A percentile compares a stretch with the other conserved stretches of the same genome.
These are phyloP conservation scores for Xylariaceae sp. DNA, from an alignment of 2,329 filamentous ascomycete species.

Conservation along the genomic window DNA sequence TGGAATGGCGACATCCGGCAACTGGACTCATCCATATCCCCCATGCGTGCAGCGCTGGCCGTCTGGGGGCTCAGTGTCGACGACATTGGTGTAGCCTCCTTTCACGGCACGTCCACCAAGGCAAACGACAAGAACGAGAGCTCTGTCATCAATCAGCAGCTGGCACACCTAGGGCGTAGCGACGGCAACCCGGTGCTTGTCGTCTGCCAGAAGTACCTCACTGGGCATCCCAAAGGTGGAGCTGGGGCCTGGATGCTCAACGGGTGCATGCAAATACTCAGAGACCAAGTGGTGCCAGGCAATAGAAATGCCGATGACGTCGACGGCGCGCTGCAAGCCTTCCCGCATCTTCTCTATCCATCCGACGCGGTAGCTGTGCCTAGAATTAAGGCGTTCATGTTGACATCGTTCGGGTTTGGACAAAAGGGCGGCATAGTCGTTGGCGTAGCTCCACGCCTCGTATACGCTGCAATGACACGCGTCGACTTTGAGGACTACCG, in stretches of 20 bases:
- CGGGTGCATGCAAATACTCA: constrained; percentile 91
- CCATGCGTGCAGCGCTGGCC: constrained; percentile 89
- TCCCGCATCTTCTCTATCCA: constrained; percentile 96
- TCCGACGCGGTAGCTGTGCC: constrained; percentile 93
- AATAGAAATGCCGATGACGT: constrained; percentile 98
- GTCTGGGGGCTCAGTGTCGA: constrained; percentile 98
- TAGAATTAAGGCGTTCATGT: constrained; percentile 95
- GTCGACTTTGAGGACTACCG: constrained; percentile 73
- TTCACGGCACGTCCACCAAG: constrained; percentile 97
- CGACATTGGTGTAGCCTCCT: constrained; percentile 89
- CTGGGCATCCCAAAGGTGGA: constrained; percentile 97
- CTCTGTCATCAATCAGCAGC: constrained; percentile 92
- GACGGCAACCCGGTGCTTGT: constrained; percentile 95
- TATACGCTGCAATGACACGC: constrained; percentile 87
- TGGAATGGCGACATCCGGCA: constrained; percentile 99
- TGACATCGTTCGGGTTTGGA: constrained; percentile 98
- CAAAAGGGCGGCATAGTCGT: constrained; percentile 98
- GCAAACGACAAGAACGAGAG: constrained; percentile 99
- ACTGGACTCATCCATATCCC: constrained; percentile 86
- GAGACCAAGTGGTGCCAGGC: constrained; percentile 88
- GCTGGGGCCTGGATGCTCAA: constrained; percentile 99
- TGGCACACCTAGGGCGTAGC: constrained; percentile 87
- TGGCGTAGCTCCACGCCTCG: constrained; percentile 88
- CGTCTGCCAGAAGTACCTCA: constrained; percentile 99
- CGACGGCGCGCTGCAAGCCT: constrained; percentile 92